Percentiles rank a stretch among this genome's conserved stretches.
These are phyloP conservation scores for Gentiana dahurica DNA, from an alignment of 257 asterid genomes.

Conservation along the genomic window DNA sequence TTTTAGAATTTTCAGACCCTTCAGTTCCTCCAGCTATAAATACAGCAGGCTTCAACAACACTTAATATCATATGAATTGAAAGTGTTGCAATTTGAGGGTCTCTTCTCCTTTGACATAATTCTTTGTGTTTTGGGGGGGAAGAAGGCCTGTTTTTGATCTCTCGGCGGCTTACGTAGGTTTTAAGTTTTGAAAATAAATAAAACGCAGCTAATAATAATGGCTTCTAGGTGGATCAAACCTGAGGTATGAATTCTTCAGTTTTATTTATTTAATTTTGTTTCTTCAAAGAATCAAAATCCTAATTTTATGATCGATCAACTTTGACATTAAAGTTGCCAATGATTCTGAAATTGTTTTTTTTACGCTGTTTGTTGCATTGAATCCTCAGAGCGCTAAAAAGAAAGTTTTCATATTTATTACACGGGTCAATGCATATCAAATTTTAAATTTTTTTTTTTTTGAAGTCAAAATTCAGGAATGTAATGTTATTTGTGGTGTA, in stretches of 20 bases:
- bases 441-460: too few species aligned
- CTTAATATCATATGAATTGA: neutral
- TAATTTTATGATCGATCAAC: too few species aligned
- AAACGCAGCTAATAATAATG: slow-evolving; percentile 19
- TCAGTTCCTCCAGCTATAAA: too few species aligned
- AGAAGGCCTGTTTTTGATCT: slow-evolving; percentile 4
- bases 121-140: slow-evolving; percentile 11
- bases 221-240: slow-evolving; percentile 24
- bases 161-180: neutral
- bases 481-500: neutral
- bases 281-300: neutral
- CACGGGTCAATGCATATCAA: too few species aligned
- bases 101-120: slow-evolving; percentile 1
- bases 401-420: too few species aligned
- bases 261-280: neutral
- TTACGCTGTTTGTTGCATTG: too few species aligned
- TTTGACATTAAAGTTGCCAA: too few species aligned
- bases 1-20: neutral
- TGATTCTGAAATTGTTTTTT: too few species aligned
- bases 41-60: too few species aligned
- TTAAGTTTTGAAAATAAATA: too few species aligned
- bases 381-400: too few species aligned
- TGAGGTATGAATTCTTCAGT: slow-evolving; percentile 17
- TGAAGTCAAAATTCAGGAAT: too few species aligned
- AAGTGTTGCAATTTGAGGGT: neutral